Base-by-base conservation (phyloP, 352 stramenopile genomes). In the Globisporangium spinosum region DNA sequence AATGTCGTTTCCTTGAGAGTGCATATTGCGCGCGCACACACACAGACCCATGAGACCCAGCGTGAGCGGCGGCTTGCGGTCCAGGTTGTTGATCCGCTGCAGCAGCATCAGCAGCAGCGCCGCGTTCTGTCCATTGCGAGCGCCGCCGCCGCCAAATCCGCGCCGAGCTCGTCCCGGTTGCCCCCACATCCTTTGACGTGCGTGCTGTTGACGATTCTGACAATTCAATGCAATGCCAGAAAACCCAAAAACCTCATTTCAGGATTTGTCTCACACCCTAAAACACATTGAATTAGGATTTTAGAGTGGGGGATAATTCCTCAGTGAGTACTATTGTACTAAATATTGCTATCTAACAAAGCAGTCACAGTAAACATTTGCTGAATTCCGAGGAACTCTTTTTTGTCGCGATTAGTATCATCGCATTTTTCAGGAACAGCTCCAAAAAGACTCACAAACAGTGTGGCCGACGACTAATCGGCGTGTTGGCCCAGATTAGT, bases 41-140 rank as follows among this genome's bases (percentile, higher is more conserved):
- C 51, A 66, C 69, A 55, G 12, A 87, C 79, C 79, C 40, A 87
- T 76, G 15, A 87, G 67, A 9, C 17, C 69, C 8, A 87, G 63
- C 38, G 79, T 87, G 49, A 84, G 73, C 2, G 79, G 77, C n/a
- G 78, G 78, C 71, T 94, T 94, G 47, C 74, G 67, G 25, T 92
- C 82, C 64, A 94, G 62, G 47, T 76, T 56, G 34, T 87, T 70
- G 35, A 94, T 69, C 2, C 84, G 73, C 17, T 77, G 70, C 68
- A 85, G 59, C 51, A 82, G 43, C 62, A 82, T 61, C 23, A 88
- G 53, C 49, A 74, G 58, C 45, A 77, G 69, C 35, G 78, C 76
- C n/a, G 77, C 63, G 25, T 70, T 71, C 27, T 62, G 66, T 3
- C 49, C 59, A 35, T 70, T 57, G 32, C 35, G 57, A 13, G 40